Base-by-base conservation (phyloP, 257 asterid species). In the Salvia hispanica region DNA sequence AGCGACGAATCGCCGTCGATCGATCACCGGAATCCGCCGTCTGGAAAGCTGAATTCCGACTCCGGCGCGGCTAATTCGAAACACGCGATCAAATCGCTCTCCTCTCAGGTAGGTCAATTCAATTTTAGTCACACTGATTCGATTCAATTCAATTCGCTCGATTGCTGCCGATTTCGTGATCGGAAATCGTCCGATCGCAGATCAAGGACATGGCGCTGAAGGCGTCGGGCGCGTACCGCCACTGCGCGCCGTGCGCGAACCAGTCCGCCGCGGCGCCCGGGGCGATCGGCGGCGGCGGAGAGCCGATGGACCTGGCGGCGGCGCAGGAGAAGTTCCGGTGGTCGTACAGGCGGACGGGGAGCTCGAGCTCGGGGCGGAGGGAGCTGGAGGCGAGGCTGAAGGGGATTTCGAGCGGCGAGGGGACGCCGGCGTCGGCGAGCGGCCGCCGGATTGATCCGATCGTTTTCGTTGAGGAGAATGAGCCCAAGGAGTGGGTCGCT, bases 401-500 rank as follows among this genome's bases (percentile, higher is more conserved):
- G 82, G 97, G 97, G 66, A 90, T 93, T 56, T 90, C 96, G 11
- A 88, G 95, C 72, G 98, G 98, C 3, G 95, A 90, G 65, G 90
- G 87, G 5, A 90, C 95, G 61, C 98, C 98, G 77, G 84, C 87
- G 55, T 92, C 96, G 72, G 94, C 94, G 36, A 93, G 97, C 70
- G 94, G 96, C n/a, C 91, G 98, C 72, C 83, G 98, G 57, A 85
- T 77, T 51, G 96, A 87, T 50, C 88, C 96, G 73, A 83, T 88
- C 8, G 93, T 90, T 70, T 88, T 92, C 75, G 90, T 86, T 46
- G 97, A 92, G 80, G 98, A 90, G 85, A 86, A 67, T 75, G 97
- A 88, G 81, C 95, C 95, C 1, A 90, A 90, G 74, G 99, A 93
- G 87, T 90, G 99, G 99, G 99, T 93, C 69, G 97, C 97, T 31